Base-by-base conservation (phyloP, 371 early-diverging fungal species). In the Mortierella sp. region DNA sequence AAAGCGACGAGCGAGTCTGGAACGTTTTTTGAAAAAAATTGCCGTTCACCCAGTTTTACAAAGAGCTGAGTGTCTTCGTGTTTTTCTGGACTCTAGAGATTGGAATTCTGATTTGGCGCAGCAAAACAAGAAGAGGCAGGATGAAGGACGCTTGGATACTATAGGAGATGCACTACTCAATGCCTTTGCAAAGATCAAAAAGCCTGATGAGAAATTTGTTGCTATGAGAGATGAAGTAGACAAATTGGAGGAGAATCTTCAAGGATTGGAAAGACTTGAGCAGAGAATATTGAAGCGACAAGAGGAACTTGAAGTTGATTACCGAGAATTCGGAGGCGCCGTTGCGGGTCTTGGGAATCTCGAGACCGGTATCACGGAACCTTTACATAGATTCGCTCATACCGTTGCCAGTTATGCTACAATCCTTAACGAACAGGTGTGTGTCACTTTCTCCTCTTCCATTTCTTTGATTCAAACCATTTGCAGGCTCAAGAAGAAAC, bases 151-250 rank as follows among this genome's bases (percentile, higher is more conserved):
- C 19, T 85, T 98, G 79, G 98, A 98, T 60, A 91, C 90, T 54
- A 82, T 98, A 34, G 90, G 95, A n/a, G 98, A 98, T 82, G 91
- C 89, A 3, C 70, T 98, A 23, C 64, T 97, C 22, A 98, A 97
- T 77, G 95, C 96, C 13, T 96, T 97, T 76, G 85, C 93, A 29
- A 97, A 96, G 85, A 91, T 97, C 58, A 93, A 93, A 76, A 93
- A 94, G 71, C 94, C 92, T 7, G 97, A 98, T 53, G 92, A 93
- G 66, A 85, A 89, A 61, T 98, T 97, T 83, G 80, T 92, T 17
- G 89, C 93, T 63, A 94, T 96, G 88, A 86, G 90, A 37, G 95
- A 96, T 32, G 86, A 86, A 22, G 85, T 94, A 1, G 93, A 92
- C 3, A 91, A 93, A 61, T 88, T 97, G 72, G 95, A 94, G 72